Conservation (phyloP, 1,284 basidiomycete genomes). For the Papiliotrema flavescens region DNA sequence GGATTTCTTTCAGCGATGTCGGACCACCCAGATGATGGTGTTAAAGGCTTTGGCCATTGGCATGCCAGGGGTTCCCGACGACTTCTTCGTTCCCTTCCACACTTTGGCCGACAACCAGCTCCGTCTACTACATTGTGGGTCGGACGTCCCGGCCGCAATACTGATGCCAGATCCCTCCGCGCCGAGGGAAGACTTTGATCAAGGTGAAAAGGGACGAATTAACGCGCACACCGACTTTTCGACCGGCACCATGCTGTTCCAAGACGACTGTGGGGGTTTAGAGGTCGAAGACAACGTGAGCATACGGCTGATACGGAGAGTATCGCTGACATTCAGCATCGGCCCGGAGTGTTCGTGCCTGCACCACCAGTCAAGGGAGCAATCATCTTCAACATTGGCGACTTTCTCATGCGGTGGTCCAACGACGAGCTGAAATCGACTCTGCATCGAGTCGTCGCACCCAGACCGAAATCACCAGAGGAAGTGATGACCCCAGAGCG, state of each 20-base stretch:
- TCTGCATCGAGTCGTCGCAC: conserved; percentile 59
- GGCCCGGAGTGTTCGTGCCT: conserved; percentile 53
- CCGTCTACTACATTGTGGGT: conserved; percentile 56
- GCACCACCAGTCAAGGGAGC: conserved; percentile 56
- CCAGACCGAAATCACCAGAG: conserved; percentile 32
- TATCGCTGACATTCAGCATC: not conserved
- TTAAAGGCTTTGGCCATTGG: conserved; percentile 57
- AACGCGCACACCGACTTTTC: conserved; percentile 61
- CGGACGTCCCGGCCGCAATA: not conserved
- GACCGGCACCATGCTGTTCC: conserved; percentile 59
- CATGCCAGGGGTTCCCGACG: conserved; percentile 44
- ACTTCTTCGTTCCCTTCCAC: conserved; percentile 31
- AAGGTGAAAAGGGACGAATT: conserved; percentile 54
- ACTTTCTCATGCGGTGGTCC: conserved; percentile 62
- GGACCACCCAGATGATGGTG: conserved; percentile 52
- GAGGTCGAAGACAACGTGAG: conserved; percentile 57
- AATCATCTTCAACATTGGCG: conserved; percentile 61
- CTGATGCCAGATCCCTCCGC: conserved; percentile 20
- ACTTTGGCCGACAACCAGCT: conserved; percentile 57
- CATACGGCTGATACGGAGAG: not conserved
- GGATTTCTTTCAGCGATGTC: conserved; percentile 55
- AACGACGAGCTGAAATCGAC: conserved; percentile 61
- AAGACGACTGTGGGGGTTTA: conserved; percentile 60
- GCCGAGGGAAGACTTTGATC: conserved; percentile 41
- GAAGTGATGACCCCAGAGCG: conserved; percentile 53